Base-by-base conservation (phyloP, 2,329 filamentous ascomycete species). In the Didymella lethalis region DNA sequence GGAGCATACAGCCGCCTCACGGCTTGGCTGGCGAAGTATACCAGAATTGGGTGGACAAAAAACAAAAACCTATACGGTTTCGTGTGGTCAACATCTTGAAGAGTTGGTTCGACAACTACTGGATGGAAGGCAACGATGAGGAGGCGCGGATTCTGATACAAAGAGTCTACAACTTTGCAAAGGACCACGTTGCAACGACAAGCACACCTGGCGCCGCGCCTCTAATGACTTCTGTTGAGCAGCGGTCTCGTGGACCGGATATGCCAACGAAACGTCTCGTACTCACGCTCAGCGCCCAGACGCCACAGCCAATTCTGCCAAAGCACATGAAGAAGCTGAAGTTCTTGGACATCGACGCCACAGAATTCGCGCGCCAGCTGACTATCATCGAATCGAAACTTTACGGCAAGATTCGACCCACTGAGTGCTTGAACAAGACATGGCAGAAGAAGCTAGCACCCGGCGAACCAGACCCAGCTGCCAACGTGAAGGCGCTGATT, bases 301-400 rank as follows among this genome's bases (percentile, higher is more conserved):
- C 91, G 0, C 94, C 95, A 4, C 82, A 90, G 34, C 92, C 95
- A 1, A 97, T 98, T 73, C 88, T 97, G 76, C 95, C 95, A 1
- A 97, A 97, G 84, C 97, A 98, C 77, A 96, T 99, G 93, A 97
- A 95, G 85, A 99, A 97, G 79, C 86, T 99, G 68, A 99, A 98
- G 78, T 98, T 99, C 80, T 81, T 98, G 55, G 95, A 99, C 74
- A 97, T 99, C 68, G 95, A 99, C 74, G 88, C 93, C 0, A 91
- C 90, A 0, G 95, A 99, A 75, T 98, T 99, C 78, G 95, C 95
- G n/a, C 89, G 95, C 47, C 95, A 99, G 77, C 84, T 99, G 63
- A 99, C 95, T 0, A 95, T 99, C 65, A 96, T 98, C 64, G 95
- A 99, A 78, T 97, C 93, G 2, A 90, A 90, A 62, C 84, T 98